Percentiles rank a stretch among this genome's conserved stretches.
These are phyloP conservation scores for Kodamaea arcana DNA, from an alignment of 1,139 yeast species.

Conservation along the genomic window DNA sequence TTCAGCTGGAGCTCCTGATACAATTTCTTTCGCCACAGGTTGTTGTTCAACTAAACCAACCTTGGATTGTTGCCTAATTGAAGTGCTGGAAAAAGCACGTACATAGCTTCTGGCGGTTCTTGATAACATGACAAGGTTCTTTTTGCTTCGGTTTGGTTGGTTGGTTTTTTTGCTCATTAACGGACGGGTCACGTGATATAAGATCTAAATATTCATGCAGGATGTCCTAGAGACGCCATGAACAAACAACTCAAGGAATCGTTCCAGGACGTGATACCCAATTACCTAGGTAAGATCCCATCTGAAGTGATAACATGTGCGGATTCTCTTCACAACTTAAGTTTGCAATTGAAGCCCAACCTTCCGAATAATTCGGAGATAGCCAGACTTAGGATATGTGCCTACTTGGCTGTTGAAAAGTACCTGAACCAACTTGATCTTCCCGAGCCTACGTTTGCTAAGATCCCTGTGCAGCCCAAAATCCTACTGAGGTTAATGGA, in stretches of 20 bases:
- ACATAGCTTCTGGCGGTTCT: conserved; percentile 17
- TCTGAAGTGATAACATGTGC: conserved; percentile 46
- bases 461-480: conserved; percentile 58
- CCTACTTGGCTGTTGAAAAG: conserved; percentile 54
- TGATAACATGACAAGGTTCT: conserved; percentile 19
- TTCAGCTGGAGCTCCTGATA: conserved; percentile 79
- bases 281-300: conserved; percentile 46
- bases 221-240: conserved; percentile 8
- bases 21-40: conserved; percentile 47
- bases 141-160: conserved; percentile 21
- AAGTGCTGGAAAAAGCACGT: conserved; percentile 19
- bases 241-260: conserved; percentile 28
- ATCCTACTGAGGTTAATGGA: conserved; percentile 35
- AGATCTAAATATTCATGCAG: too few relatives aligned
- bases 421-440: conserved; percentile 39
- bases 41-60: conserved; percentile 19
- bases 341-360: conserved; percentile 46
- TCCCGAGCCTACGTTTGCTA: conserved; percentile 44
- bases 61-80: conserved; percentile 11
- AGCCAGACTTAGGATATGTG: conserved; percentile 65
- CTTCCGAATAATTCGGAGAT: conserved; percentile 51
- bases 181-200: too few relatives aligned
- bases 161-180: conserved; percentile 1
- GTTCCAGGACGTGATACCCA: conserved; percentile 47
- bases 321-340: conserved; percentile 47